These are phyloP conservation scores for Xerocomellus chrysenteron DNA, from an alignment of 768 basidiomycete genomes.

Conservation along the genomic window DNA sequence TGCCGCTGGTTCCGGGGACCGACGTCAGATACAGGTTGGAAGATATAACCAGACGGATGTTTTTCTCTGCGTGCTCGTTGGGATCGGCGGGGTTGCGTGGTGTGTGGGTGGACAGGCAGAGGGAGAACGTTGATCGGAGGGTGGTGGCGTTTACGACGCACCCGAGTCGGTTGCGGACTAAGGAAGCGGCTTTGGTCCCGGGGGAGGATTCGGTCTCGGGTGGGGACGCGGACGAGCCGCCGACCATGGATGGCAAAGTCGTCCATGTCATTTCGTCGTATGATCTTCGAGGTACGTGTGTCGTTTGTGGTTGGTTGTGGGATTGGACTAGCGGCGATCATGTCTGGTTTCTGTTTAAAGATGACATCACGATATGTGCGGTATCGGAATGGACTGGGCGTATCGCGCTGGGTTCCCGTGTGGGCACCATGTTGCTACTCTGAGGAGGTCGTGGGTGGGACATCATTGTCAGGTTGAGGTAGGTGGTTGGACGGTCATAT, in stretches of 20 bases:
- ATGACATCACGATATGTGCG: conserved; percentile 47
- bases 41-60: conserved; percentile 3
- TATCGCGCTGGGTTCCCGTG: conserved; percentile 43
- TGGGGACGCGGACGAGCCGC: background rate
- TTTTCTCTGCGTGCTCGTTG: conserved; percentile 17
- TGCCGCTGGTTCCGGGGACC: background rate
- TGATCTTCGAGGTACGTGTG: conserved; percentile 30
- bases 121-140: conserved; percentile 15
- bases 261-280: conserved; percentile 23
- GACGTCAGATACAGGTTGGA: background rate
- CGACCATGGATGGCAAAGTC: conserved; percentile 10
- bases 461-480: no score
- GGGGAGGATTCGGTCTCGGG: background rate
- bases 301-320: background rate
- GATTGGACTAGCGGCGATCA: background rate
- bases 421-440: conserved; percentile 31
- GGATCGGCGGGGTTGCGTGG: conserved; percentile 24
- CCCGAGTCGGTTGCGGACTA: conserved; percentile 3
- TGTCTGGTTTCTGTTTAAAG: conserved; percentile 19
- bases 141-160: conserved; percentile 25
- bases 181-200: background rate
- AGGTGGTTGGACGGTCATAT: no score
- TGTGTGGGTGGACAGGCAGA: conserved; percentile 22
- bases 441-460: background rate
- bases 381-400: conserved; percentile 46